Conservation (phyloP, 2,329 filamentous ascomycete species). For the Colletotrichum tropicicola region DNA sequence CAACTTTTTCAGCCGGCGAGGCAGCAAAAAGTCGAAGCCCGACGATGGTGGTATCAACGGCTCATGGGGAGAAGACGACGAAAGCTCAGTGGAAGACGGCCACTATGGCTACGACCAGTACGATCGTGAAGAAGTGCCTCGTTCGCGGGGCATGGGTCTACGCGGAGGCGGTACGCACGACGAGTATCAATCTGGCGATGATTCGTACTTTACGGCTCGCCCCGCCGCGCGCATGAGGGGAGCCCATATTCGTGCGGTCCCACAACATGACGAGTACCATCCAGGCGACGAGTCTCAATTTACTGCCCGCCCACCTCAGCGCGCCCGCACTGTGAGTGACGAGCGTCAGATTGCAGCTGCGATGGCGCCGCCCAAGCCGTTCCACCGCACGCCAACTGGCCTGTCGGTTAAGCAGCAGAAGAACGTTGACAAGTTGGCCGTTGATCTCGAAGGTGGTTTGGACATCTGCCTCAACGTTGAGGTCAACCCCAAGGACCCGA, state of each 20-base stretch:
- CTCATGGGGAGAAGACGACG: conserved; percentile 54
- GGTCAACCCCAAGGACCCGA: conserved; percentile 83
- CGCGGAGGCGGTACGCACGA: conserved; percentile 52
- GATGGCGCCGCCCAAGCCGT: conserved; percentile 45
- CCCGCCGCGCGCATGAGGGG: conserved; percentile 34
- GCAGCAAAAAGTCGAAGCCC: conserved; percentile 47
- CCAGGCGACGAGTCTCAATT: conserved; percentile 15
- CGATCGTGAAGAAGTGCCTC: conserved; percentile 27
- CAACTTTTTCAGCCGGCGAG: conserved; percentile 52
- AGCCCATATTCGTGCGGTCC: conserved; percentile 14
- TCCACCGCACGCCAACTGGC: conserved; percentile 77
- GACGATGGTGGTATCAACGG: conserved; percentile 66
- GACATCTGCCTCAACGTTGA: conserved; percentile 92
- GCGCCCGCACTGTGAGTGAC: conserved; percentile 38
- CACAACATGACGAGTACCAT: conserved; percentile 19
- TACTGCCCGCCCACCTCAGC: conserved; percentile 17
- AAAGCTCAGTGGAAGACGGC: conserved; percentile 31
- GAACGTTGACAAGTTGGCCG: conserved; percentile 61
- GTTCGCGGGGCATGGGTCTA: conserved; percentile 35
- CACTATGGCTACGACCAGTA: conserved; percentile 33
- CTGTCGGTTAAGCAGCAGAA: conserved; percentile 69
- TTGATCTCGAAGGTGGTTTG: conserved; percentile 84
- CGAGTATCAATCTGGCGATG: conserved; percentile 65
- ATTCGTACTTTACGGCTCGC: conserved; percentile 62
- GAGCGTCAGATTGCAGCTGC: conserved; percentile 26